Conservation (phyloP, 139 green algal genomes). For the Tetradesmus lagerheimii region DNA sequence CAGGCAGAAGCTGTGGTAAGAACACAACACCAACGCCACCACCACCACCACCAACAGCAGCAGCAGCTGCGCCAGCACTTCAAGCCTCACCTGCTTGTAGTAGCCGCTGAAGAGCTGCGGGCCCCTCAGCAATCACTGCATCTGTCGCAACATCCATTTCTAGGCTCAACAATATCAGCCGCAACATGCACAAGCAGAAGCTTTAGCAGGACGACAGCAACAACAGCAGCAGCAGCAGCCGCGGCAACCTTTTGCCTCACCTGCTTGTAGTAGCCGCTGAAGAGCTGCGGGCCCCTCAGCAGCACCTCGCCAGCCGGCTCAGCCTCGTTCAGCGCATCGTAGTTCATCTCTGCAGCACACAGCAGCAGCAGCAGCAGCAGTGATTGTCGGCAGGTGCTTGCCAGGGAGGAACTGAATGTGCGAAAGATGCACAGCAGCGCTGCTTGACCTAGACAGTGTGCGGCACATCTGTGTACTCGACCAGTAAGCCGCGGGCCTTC, state of each 20-base stretch:
- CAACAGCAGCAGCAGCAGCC: not conserved
- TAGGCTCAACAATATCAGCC: too few relatives aligned
- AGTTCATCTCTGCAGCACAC: slow-evolving; percentile 79
- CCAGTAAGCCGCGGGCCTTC: too few relatives aligned
- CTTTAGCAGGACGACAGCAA: too few relatives aligned
- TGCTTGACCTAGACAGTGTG: too few relatives aligned
- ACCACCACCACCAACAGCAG: too few relatives aligned
- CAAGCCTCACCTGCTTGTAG: slow-evolving; percentile 90
- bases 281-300: slow-evolving; percentile 83
- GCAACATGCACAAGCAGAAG: too few relatives aligned
- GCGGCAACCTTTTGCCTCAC: slow-evolving; percentile 71
- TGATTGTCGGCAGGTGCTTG: not conserved
- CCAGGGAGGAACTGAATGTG: not conserved
- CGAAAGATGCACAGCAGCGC: too few relatives aligned
- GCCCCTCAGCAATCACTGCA: slow-evolving; percentile 85
- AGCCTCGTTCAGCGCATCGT: slow-evolving; percentile 75
- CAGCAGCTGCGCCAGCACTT: slow-evolving; percentile 60
- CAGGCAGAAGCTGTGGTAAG: too few relatives aligned
- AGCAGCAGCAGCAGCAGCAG: not conserved
- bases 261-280: slow-evolving; percentile 97
- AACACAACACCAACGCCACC: too few relatives aligned
- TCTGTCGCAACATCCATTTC: too few relatives aligned
- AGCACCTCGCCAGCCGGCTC: slow-evolving; percentile 72
- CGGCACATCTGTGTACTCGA: too few relatives aligned
- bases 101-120: slow-evolving; percentile 92